Base-by-base conservation (phyloP, 495 filamentous ascomycete species). In the Pyrenula massariospora region DNA sequence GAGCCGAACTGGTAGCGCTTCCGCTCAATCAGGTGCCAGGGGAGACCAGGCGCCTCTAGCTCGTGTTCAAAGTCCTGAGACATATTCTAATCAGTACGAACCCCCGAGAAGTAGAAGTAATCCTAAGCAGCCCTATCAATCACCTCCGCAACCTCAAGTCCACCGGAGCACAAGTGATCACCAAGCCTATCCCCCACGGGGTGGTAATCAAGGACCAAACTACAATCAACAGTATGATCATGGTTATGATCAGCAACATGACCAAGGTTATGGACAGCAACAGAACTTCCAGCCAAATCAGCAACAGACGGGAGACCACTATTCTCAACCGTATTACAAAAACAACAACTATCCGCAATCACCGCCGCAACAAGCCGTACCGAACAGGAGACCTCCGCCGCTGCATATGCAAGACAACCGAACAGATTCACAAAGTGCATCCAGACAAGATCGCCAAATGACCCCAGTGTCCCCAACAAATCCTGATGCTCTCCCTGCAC, bases 401-500 rank as follows among this genome's bases (percentile, higher is more conserved):
- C 65, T 62, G 42, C 62, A 63, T 11, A 48, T 54, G 50, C 22
- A 52, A 20, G 50, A 52, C 19, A 20, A 5, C n/a, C 12, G 66
- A 65, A 47, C 65, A 67, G 25, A 56, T 62, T 12, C 61, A 48
- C 12, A 60, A 60, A 54, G 47, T 54, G n/a, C 57, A 61, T 47
- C 61, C 62, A 22, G 62, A 55, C 24, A 53, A 57, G 2, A 61
- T n/a, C 53, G 12, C 52, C 58, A 55, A 61, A 54, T 50, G 56
- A 63, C 8, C 22, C n/a, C 66, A 63, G 61, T 67, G 54, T 62
- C 72, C 62, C 56, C 73, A 70, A 60, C 58, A 57, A 75, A 80
- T 54, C 76, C 78, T 1, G 85, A 90, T 65, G 73, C 73, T n/a
- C 74, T 94, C 2, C 70, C 89, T 15, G 76, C 81, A 25, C 93